These are phyloP conservation scores for Globisporangium carolinianum DNA, from an alignment of 352 stramenopile genomes.

Conservation along the genomic window DNA sequence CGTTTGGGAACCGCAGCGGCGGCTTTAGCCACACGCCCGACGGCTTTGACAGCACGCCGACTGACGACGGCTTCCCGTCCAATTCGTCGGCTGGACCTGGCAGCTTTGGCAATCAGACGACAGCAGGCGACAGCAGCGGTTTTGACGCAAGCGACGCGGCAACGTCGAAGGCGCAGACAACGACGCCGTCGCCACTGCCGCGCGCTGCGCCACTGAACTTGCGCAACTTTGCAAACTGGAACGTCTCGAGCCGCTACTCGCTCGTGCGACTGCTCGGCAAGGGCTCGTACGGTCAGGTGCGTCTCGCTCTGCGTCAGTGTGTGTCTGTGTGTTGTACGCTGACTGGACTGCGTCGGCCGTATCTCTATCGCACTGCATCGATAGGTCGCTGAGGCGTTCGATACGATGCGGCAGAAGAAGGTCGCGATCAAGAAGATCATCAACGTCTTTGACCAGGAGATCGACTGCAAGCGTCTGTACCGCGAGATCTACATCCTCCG, in stretches of 20 bases:
- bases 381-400: slow-evolving; percentile 72
- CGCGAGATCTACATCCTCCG: slow-evolving; percentile 86
- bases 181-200: slow-evolving; percentile 54
- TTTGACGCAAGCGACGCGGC: slow-evolving; percentile 3
- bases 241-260: slow-evolving; percentile 70
- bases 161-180: slow-evolving; percentile 27
- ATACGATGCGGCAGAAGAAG: slow-evolving; percentile 71
- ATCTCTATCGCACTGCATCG: too few relatives aligned
- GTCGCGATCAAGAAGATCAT: slow-evolving; percentile 89
- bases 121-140: slow-evolving; percentile 24
- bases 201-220: slow-evolving; percentile 71
- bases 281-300: slow-evolving; percentile 80
- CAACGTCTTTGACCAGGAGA: slow-evolving; percentile 85
- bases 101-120: slow-evolving; percentile 12
- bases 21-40: slow-evolving; percentile 52
- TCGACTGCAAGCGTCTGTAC: slow-evolving; percentile 84
- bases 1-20: slow-evolving; percentile 60
- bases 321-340: too few relatives aligned
- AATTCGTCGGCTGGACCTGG: slow-evolving; percentile 29
- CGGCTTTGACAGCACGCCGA: slow-evolving; percentile 57
- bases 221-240: slow-evolving; percentile 81
- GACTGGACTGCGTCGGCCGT: too few relatives aligned
- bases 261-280: slow-evolving; percentile 78
- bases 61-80: slow-evolving; percentile 30
- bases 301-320: background rate